phyloP scores from a whole-genome alignment of 768 basidiomycete genomes.

The Lactarius hatsudake region DNA sequence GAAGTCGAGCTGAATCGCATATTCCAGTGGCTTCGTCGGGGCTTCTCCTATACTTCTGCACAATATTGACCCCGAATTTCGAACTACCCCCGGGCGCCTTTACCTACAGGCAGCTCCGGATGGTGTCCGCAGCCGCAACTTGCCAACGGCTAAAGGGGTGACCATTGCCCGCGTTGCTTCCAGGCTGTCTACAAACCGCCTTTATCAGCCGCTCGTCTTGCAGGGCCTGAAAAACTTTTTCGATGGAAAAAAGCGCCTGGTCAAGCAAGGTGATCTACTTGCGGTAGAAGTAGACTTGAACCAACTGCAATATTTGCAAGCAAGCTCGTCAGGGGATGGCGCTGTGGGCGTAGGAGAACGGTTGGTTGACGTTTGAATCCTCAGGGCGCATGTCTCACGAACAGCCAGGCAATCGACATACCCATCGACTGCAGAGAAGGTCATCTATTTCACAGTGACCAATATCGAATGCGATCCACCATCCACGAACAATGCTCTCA shows the following conservation, averaged over 20 bases:
- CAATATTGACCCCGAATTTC: conserved; percentile 44
- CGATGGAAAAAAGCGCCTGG: conserved; percentile 47
- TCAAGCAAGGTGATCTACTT: conserved; percentile 75
- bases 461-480: conserved; percentile 66
- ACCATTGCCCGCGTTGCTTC: conserved; percentile 82
- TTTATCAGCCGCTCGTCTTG: conserved; percentile 61
- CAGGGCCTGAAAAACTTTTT: conserved; percentile 65
- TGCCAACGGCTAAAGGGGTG: conserved; percentile 67
- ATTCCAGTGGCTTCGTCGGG: conserved; percentile 39
- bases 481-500: conserved; percentile 34
- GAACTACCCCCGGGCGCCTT: conserved; percentile 31
- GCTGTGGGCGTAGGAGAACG: conserved; percentile 9
- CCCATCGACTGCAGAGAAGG: conserved; percentile 37
- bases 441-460: conserved; percentile 77
- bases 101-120: conserved; percentile 55
- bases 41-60: conserved; percentile 53
- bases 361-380: not conserved
- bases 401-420: conserved; percentile 9
- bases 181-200: conserved; percentile 60
- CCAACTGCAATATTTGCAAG: conserved; percentile 28
- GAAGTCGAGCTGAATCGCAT: not conserved
- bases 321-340: conserved; percentile 3
- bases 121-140: conserved; percentile 51
- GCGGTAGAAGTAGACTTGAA: conserved; percentile 62
- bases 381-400: not conserved